These are phyloP conservation scores for Neovahlkampfia damariscottae DNA, from an alignment of 78 protist species.

Conservation along the genomic window DNA sequence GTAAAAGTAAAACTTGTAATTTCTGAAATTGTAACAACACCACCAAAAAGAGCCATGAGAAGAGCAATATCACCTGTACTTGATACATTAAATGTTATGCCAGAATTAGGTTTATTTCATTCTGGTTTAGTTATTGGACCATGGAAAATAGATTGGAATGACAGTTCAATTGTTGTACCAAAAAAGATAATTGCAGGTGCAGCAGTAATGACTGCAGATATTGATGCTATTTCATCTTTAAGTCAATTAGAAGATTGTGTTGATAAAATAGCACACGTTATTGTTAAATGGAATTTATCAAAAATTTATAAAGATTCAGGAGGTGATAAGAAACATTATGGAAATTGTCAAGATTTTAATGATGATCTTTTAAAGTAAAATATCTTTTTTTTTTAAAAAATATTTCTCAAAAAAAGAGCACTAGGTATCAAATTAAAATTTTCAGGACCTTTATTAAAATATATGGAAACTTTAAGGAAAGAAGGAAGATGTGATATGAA, in stretches of 20 bases:
- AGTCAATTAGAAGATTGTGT: neutral
- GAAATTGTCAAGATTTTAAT: slow-evolving; percentile 1
- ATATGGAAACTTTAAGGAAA: neutral
- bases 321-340: neutral
- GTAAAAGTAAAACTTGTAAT: neutral
- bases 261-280: neutral
- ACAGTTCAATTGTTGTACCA: neutral
- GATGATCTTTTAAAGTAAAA: neutral
- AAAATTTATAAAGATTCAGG: neutral
- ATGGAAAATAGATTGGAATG: neutral
- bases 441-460: neutral
- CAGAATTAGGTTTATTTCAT: neutral
- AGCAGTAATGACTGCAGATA: neutral
- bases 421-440: neutral
- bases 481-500: neutral
- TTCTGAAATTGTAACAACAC: neutral
- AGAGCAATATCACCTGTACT: neutral
- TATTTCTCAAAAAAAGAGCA: neutral
- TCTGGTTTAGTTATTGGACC: neutral
- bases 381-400: neutral
- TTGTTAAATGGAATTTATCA: neutral
- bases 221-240: neutral
- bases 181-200: neutral
- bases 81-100: neutral
- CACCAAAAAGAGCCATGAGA: neutral